Conservation (phyloP, 768 basidiomycete genomes). For the Suillus sp. region DNA sequence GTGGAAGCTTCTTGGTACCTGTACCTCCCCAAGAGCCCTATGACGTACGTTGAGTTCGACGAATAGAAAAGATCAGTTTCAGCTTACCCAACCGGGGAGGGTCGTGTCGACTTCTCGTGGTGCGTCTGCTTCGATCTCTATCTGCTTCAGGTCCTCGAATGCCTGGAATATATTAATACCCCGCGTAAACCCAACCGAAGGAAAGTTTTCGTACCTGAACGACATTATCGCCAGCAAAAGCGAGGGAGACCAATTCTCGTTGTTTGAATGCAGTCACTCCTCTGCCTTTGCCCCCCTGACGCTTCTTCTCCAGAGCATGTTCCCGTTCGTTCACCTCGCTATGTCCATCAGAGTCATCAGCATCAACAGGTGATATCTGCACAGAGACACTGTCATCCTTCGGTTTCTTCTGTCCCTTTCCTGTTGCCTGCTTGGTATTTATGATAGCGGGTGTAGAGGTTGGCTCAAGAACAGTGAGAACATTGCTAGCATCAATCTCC, state of each 20-base stretch:
- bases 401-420: conserved; percentile 21
- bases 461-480: conserved; percentile 23
- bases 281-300: conserved; percentile 39
- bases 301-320: conserved; percentile 45
- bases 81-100: conserved; percentile 87
- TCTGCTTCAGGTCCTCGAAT: conserved; percentile 82
- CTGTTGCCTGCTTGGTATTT: conserved; percentile 6
- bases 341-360: conserved; percentile 55
- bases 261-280: conserved; percentile 78
- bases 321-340: conserved; percentile 78
- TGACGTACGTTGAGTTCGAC: conserved; percentile 7
- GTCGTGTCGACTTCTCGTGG: conserved; percentile 88
- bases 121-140: conserved; percentile 84
- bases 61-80: conserved; percentile 1
- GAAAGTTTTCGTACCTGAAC: conserved; percentile 61
- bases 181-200: neutral
- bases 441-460: neutral
- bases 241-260: conserved; percentile 88
- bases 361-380: conserved; percentile 17
- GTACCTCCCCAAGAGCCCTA: conserved; percentile 93
- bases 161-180: conserved; percentile 48
- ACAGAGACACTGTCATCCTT: neutral
- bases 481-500: conserved; percentile 57
- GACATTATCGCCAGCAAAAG: conserved; percentile 97
- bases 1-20: conserved; percentile 60